Evolutionary conservation across 2,329 filamentous ascomycete species (phyloP), one percentile per base, ranked within the genome.

Genomic region (Elsinoe arachidis): DNA sequence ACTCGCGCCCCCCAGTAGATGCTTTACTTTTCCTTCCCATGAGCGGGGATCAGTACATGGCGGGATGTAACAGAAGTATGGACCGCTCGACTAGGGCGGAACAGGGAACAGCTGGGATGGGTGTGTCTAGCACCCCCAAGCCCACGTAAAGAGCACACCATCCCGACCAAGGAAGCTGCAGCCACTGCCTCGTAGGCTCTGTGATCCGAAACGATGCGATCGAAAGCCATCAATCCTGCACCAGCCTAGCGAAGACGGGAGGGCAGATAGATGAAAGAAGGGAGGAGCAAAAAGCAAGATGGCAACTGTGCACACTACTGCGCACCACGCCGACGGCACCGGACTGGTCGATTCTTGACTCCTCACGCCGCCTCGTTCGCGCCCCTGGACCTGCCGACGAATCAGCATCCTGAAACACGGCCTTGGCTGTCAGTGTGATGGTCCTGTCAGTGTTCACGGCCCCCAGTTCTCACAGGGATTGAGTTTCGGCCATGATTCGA

Each of bases 271-370:
- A 53, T 53, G 33, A 38, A 35, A 23, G 34, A 38, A 17, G 30
- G 49, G 49, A 35, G 17, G 11, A 19, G 49, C n/a, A 6, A 53
- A 53, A 53, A 53, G 49, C 49, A 53, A 53, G 49, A 37, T 53
- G 34, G 2, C 10, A 38, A 17, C 49, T 37, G 49, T 53, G 49
- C 49, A 53, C 49, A 6, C 7, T 23, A 17, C 49, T 37, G 49
- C 38, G 49, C 49, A 53, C 49, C 30, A 53, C 23, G 17, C 49
- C 23, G 26, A 37, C 34, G 17, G 33, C 34, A 38, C 23, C 23
- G 23, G 23, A 34, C 17, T 38, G 30, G 33, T 17, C 17, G 5
- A 5, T 53, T 38, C 21, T 33, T 38, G 23, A 3, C 23, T 26
- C 23, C 49, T n/a, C n/a, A n/a, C n/a, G n/a, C n/a, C n/a, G n/a